Evolutionary conservation across 2,329 filamentous ascomycete genomes (phyloP).

Genomic region (Sarocladium oryzae): DNA sequence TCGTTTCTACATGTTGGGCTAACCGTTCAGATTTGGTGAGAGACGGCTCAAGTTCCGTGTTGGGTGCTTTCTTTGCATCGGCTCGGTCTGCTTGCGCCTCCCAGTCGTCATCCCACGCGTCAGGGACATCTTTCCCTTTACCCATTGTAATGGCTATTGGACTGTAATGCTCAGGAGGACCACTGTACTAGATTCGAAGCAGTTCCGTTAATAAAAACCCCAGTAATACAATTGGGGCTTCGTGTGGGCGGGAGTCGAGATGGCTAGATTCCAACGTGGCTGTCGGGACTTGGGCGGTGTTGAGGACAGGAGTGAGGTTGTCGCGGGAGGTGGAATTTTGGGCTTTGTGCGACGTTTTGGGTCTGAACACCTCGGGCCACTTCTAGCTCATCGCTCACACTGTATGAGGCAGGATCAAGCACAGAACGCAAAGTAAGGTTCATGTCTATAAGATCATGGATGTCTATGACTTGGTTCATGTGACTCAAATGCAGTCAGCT

Average conservation of each 20-base stretch:
- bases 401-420: not conserved
- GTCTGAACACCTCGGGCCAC: not conserved
- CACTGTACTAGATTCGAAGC: too few species aligned
- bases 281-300: not conserved
- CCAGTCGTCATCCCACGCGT: constrained; percentile 93
- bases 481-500: too few species aligned
- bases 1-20: constrained; percentile 74
- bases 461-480: too few species aligned
- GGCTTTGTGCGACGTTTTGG: not conserved
- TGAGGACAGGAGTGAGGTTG: not conserved
- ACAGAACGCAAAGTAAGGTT: too few species aligned
- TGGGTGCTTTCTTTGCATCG: constrained; percentile 26
- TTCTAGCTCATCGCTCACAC: not conserved
- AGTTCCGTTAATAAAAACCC: too few species aligned
- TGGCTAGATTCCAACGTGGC: not conserved
- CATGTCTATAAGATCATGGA: too few species aligned
- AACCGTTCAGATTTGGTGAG: constrained; percentile 70
- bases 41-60: constrained; percentile 29
- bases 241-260: not conserved
- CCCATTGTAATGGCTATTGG: constrained; percentile 31
- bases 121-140: constrained; percentile 46
- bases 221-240: not conserved
- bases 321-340: constrained; percentile 1
- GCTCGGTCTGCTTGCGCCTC: constrained; percentile 55
- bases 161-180: not conserved